These are phyloP conservation scores for Colletotrichum graminicola DNA, from an alignment of 2,329 filamentous ascomycete genomes.

Conservation along the genomic window DNA sequence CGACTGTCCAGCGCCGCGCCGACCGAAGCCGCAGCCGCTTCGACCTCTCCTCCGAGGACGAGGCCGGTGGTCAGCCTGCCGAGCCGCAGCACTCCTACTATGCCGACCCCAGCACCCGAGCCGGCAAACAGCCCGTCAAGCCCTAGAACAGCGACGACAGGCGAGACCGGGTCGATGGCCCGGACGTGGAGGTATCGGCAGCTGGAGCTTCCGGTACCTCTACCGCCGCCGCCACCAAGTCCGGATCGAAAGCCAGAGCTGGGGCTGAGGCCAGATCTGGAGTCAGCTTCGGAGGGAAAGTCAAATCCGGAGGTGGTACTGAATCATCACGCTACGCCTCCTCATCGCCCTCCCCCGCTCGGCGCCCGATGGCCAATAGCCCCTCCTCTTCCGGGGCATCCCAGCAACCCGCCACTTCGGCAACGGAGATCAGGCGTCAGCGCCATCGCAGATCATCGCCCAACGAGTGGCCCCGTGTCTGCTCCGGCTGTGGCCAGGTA, in stretches of 20 bases:
- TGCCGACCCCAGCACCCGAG: constrained; percentile 1
- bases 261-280: not conserved
- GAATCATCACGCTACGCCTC: constrained; percentile 6
- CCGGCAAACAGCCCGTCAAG: constrained; percentile 29
- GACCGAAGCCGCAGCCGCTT: not conserved
- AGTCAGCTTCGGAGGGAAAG: not conserved
- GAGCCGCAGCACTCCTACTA: constrained; percentile 3
- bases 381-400: constrained; percentile 14
- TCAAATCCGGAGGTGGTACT: not conserved
- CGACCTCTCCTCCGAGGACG: constrained; percentile 23
- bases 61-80: not conserved
- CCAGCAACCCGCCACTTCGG: constrained; percentile 10
- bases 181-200: not conserved
- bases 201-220: not conserved
- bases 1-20: not conserved
- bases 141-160: constrained; percentile 27
- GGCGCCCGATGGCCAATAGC: not conserved
- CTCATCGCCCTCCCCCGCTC: constrained; percentile 5
- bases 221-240: not conserved
- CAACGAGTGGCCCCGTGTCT: constrained; percentile 26
- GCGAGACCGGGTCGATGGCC: not conserved
- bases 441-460: constrained; percentile 2
- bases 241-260: not conserved
- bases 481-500: constrained; percentile 19
- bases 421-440: constrained; percentile 7